These are phyloP conservation scores for Aureobasidium pullulans DNA, from an alignment of 2,329 filamentous ascomycete genomes.

Conservation along the genomic window DNA sequence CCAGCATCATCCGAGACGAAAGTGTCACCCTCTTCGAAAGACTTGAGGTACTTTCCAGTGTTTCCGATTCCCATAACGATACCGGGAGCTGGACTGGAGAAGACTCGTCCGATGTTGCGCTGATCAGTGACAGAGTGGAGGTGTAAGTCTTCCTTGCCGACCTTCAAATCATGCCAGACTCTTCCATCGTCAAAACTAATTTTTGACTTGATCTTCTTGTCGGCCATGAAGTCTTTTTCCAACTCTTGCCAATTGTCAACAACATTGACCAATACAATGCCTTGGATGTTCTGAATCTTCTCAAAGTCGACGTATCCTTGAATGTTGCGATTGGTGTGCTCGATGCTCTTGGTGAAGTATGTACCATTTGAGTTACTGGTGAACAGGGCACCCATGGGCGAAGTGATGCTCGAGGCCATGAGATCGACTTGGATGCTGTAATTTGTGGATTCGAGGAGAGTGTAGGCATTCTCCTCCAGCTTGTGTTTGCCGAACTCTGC, in stretches of 20 bases:
- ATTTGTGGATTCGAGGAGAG: slow-evolving; percentile 88
- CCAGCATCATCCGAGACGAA: slow-evolving; percentile 91
- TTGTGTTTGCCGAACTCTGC: slow-evolving; percentile 85
- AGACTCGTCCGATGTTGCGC: slow-evolving; percentile 75
- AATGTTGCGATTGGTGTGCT: slow-evolving; percentile 80
- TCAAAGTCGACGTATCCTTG: slow-evolving; percentile 86
- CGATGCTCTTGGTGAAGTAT: slow-evolving; percentile 85
- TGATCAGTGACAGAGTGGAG: slow-evolving; percentile 87
- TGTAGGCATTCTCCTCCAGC: slow-evolving; percentile 78
- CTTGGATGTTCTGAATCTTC: slow-evolving; percentile 84
- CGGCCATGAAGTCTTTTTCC: slow-evolving; percentile 38
- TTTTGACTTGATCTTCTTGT: slow-evolving; percentile 65
- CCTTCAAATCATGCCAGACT: slow-evolving; percentile 67
- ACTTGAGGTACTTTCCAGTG: slow-evolving; percentile 64
- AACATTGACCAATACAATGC: slow-evolving; percentile 81
- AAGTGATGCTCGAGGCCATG: slow-evolving; percentile 58
- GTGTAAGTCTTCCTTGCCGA: slow-evolving; percentile 58
- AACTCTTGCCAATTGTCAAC: slow-evolving; percentile 82
- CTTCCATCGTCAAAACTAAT: slow-evolving; percentile 96
- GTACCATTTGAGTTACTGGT: slow-evolving; percentile 97
- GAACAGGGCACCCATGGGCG: slow-evolving; percentile 78
- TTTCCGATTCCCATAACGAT: slow-evolving; percentile 94
- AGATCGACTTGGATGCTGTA: slow-evolving; percentile 98
- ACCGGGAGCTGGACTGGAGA: slow-evolving; percentile 88
- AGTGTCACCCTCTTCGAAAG: slow-evolving; percentile 67